These are phyloP conservation scores for Canna indica DNA, from an alignment of 176 grass and related monocot species.

Conservation along the genomic window DNA sequence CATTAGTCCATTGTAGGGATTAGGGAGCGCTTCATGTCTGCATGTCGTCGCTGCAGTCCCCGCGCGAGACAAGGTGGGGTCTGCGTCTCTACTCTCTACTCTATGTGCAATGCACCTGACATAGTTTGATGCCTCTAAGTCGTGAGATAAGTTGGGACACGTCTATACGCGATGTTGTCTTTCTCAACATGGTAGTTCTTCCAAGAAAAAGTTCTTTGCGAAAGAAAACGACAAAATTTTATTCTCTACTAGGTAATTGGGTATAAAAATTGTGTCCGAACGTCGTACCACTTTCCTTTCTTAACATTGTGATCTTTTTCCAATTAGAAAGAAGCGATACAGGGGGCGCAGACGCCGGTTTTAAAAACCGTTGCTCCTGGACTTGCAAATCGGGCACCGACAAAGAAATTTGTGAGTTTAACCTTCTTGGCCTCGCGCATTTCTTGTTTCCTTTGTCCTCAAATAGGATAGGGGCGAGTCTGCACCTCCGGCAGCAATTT, in stretches of 20 bases:
- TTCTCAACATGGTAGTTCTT: too few species aligned
- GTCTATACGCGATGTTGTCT: too few species aligned
- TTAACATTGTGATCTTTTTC: neutral
- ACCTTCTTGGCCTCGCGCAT: neutral
- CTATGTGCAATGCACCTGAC: too few species aligned
- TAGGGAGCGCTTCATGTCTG: too few species aligned
- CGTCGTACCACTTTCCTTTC: neutral
- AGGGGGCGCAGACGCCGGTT: neutral
- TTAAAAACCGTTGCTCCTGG: neutral
- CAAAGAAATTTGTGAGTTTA: neutral
- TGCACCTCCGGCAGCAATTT: neutral
- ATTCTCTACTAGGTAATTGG: neutral
- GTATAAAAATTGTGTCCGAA: too few species aligned
- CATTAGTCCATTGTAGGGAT: too few species aligned
- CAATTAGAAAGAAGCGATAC: neutral
- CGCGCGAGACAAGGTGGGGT: too few species aligned
- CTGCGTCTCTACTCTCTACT: too few species aligned
- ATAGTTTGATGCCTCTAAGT: too few species aligned
- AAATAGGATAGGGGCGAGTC: neutral
- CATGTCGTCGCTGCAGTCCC: too few species aligned
- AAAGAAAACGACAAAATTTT: neutral
- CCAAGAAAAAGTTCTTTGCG: too few species aligned
- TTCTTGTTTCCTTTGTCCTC: neutral
- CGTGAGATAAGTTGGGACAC: too few species aligned
- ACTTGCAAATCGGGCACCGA: neutral